A percentile compares a stretch with the other conserved stretches of the same genome.
These are phyloP conservation scores for Scheffersomyces lignicola DNA, from an alignment of 1,139 yeast species.

Conservation along the genomic window DNA sequence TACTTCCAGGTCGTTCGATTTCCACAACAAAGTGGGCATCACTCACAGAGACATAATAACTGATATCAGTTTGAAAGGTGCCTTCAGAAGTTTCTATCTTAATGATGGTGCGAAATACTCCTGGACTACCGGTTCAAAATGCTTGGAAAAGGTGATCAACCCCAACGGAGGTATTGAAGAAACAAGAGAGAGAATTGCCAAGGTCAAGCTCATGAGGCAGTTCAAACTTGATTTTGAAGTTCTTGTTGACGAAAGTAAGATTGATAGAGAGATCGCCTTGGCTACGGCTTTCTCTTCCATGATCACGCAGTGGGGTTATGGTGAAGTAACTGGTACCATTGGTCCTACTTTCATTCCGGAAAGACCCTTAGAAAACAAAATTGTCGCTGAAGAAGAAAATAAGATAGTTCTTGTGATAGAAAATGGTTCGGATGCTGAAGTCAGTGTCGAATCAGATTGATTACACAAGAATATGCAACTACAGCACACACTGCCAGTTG, in stretches of 20 bases:
- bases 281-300: conserved; percentile 61
- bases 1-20: conserved; percentile 45
- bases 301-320: conserved; percentile 65
- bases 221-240: conserved; percentile 61
- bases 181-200: conserved; percentile 51
- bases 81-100: conserved; percentile 42
- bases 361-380: conserved; percentile 7
- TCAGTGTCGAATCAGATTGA: neutral
- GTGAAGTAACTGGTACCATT: conserved; percentile 51
- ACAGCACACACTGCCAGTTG: neutral
- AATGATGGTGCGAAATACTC: conserved; percentile 54
- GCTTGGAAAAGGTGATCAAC: conserved; percentile 51
- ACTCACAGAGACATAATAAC: conserved; percentile 42
- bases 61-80: conserved; percentile 38
- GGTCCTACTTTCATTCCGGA: conserved; percentile 46
- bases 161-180: conserved; percentile 60
- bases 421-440: conserved; percentile 2
- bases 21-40: conserved; percentile 47
- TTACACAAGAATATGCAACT: neutral
- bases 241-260: conserved; percentile 45
- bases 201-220: conserved; percentile 56
- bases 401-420: conserved; percentile 6
- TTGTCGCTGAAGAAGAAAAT: neutral
- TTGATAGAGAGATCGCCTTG: conserved; percentile 51
- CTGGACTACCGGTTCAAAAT: conserved; percentile 55